Conservation (phyloP, 306 rosid genomes). For the Cicer judaicum region DNA sequence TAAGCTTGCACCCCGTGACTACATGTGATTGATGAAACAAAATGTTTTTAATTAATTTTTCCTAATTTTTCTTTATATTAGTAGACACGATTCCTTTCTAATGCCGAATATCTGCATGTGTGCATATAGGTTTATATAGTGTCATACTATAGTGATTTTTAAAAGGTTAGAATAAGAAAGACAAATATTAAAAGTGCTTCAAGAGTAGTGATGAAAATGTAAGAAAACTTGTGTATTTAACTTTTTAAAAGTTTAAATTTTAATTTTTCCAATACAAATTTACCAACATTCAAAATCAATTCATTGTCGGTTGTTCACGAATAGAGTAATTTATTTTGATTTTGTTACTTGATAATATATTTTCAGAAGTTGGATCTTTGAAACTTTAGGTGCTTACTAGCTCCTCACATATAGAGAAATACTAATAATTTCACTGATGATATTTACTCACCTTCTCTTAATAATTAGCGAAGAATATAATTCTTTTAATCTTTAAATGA, state of each 20-base stretch:
- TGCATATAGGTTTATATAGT: background rate
- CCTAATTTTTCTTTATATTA: background rate
- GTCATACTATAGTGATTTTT: background rate
- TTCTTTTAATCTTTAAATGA: background rate
- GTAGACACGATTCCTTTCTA: background rate
- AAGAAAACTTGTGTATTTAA: too few relatives aligned
- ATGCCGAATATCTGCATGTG: background rate
- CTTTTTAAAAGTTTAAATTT: too few relatives aligned
- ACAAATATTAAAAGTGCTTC: too few relatives aligned
- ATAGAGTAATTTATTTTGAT: slow-evolving; percentile 22
- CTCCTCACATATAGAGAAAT: background rate
- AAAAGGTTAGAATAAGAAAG: background rate
- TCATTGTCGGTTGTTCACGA: slow-evolving; percentile 1
- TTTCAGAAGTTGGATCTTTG: slow-evolving; percentile 10
- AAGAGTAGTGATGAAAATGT: too few relatives aligned
- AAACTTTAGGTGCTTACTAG: slow-evolving; percentile 26
- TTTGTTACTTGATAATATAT: slow-evolving; percentile 17
- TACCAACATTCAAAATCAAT: background rate
- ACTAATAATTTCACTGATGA: too few relatives aligned
- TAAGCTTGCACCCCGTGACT: slow-evolving; percentile 44
- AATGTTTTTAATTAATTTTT: background rate
- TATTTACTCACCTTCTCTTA: background rate
- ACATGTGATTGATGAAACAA: slow-evolving; percentile 21
- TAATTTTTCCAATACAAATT: background rate
- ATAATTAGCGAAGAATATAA: background rate